Base-by-base conservation (phyloP, 768 basidiomycete genomes). In the Arthromyces matolae region DNA sequence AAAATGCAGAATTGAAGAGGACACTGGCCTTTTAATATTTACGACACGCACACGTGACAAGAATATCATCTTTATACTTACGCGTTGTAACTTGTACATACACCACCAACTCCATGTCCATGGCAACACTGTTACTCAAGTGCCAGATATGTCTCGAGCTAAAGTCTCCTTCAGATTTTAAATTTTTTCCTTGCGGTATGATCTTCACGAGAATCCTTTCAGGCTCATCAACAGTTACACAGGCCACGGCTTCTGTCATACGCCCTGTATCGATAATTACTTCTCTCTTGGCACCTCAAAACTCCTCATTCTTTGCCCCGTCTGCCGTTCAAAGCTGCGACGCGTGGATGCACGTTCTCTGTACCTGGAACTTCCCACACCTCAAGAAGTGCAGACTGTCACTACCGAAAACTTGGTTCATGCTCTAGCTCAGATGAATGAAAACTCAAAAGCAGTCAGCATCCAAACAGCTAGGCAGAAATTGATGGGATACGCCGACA, bases 1-100 rank as follows among this genome's bases (percentile, higher is more conserved):
- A 80, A 69, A 93, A 94, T 60, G 65, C 56, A 10, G 76, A 78
- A 53, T 62, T 91, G 66, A 88, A 83, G 72, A 80, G 70, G 64
- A 64, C 75, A 3, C 54, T 88, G 47, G 70, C 72, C 29, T 31
- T 39, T n/a, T n/a, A n/a, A n/a, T 13, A 33, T 33, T 12, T 33
- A 3, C 10, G 16, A 33, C 32, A 12, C 27, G 39, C 39, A 8
- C 27, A 28, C 39, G 39, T 28, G 39, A 25, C 39, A 24, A n/a
- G n/a, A n/a, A n/a, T n/a, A n/a, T n/a, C n/a, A n/a, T n/a, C 14
- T 31, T 31, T 31, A 31, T 31, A 8, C 8, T 31, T 14, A 31
- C 8, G 29, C 14, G 8, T 31, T 31, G 29, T n/a, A n/a, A n/a
- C 8, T 31, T 31, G 32, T 18, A 18, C 13, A 3, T 3, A 33